Base-by-base conservation (phyloP, 108 stramenopile species). In the Parietichytrium sp. region DNA sequence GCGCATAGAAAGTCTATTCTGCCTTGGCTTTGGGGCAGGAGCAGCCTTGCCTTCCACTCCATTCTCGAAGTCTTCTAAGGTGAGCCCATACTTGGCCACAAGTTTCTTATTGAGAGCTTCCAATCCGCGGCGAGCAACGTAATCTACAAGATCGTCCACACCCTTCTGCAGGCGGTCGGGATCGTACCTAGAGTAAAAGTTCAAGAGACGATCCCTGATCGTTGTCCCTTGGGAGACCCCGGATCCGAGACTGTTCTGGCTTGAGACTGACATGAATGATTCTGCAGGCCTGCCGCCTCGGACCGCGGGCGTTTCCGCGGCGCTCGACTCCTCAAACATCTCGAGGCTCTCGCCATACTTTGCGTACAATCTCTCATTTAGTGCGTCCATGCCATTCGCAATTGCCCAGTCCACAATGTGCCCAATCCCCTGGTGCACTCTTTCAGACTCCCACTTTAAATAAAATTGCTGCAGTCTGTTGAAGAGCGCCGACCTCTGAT, bases 341-440 rank as follows among this genome's bases (percentile, higher is more conserved):
- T n/a, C 20, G 20, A 72, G 33, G 8, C 16, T 6, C 61, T 72
- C 61, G 10, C 61, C 61, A 25, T 72, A 72, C 20, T 72, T 72
- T 10, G n/a, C 61, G 20, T 18, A 45, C 23, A 72, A 42, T n/a
- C 61, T 16, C n/a, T 72, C 61, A 45, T 72, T 72, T 33, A 72
- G 61, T 3, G 36, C 61, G 38, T 72, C 42, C 20, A 45, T 42
- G 61, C 61, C 61, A 2, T 72, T 33, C n/a, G 20, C 33, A n/a
- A 72, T 36, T 16, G 61, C 61, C 61, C 61, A 72, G 20, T 72
- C 61, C 0, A 72, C 61, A 38, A 72, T 72, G 61, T 72, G 61
- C 38, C 61, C 61, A 25, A 72, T 72, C 38, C 61, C 61, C 20
- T 72, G 61, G 61, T 20, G 15, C 20, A 72, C 61, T 16, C 61